Evolutionary conservation across 2,329 filamentous ascomycete species (phyloP).

Genomic region (Xylaria hypoxylon): DNA sequence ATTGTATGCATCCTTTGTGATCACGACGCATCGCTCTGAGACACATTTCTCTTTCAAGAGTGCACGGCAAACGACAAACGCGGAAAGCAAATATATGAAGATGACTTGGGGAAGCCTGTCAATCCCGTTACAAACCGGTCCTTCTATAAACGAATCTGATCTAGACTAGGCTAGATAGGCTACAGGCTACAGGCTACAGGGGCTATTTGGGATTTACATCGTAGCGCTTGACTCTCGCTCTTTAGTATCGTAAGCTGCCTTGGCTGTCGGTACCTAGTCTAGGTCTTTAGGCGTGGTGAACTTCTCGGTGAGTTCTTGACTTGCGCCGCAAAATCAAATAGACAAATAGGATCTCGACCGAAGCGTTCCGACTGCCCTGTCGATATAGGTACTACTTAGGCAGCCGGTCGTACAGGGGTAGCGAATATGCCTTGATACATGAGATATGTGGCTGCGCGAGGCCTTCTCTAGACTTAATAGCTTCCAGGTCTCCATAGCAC

Average conservation of each 20-base stretch:
- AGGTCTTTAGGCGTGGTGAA: background rate
- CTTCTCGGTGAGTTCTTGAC: background rate
- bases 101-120: constrained; percentile 29
- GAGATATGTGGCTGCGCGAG: constrained; percentile 1
- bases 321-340: constrained; percentile 9
- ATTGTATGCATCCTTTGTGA: constrained; percentile 17
- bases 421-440: constrained; percentile 3
- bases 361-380: background rate
- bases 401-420: constrained; percentile 3
- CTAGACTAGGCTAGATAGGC: constrained; percentile 7
- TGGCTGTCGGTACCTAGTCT: background rate
- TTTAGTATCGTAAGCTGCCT: constrained; percentile 1
- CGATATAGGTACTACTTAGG: constrained; percentile 3
- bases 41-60: constrained; percentile 11
- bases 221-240: constrained; percentile 17
- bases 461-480: background rate
- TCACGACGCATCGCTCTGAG: constrained; percentile 17
- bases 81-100: constrained; percentile 5
- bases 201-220: constrained; percentile 8
- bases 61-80: constrained; percentile 11
- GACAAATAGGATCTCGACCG: background rate
- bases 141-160: constrained; percentile 15
- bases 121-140: constrained; percentile 25
- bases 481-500: too few species aligned
- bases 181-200: constrained; percentile 11